These are phyloP conservation scores for Marasmius tenuissimus DNA, from an alignment of 1,284 basidiomycete species.

Conservation along the genomic window DNA sequence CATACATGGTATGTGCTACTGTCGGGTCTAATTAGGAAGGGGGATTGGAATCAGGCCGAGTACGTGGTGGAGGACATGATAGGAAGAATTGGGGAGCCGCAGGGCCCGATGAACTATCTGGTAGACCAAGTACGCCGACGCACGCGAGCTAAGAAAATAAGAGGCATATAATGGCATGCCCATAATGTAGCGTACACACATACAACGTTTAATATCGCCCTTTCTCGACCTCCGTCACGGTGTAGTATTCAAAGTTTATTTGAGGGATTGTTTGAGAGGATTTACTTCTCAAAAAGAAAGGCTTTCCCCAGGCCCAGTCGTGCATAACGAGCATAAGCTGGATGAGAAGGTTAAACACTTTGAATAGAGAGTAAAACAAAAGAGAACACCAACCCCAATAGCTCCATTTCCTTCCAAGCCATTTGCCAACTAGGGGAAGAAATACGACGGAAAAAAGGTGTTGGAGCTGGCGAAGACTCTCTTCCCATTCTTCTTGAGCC, in stretches of 20 bases:
- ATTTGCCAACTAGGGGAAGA: slow-evolving; percentile 86
- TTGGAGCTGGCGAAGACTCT: slow-evolving; percentile 82
- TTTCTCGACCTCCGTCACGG: not conserved
- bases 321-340: slow-evolving; percentile 75
- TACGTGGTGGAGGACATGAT: slow-evolving; percentile 63
- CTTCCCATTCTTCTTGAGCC: slow-evolving; percentile 90
- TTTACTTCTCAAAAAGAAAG: slow-evolving; percentile 57
- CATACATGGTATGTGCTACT: slow-evolving; percentile 80
- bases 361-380: slow-evolving; percentile 6
- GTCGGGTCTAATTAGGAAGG: slow-evolving; percentile 52
- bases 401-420: slow-evolving; percentile 83
- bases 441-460: slow-evolving; percentile 79
- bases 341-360: slow-evolving; percentile 15
- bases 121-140: slow-evolving; percentile 35
- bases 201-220: not conserved
- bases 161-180: slow-evolving; percentile 12
- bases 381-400: slow-evolving; percentile 69
- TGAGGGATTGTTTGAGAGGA: not conserved
- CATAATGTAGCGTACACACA: not conserved
- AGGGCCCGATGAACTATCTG: slow-evolving; percentile 31
- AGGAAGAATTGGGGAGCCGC: slow-evolving; percentile 33
- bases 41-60: slow-evolving; percentile 58
- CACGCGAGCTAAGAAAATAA: slow-evolving; percentile 18
- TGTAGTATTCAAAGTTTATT: not conserved
- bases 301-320: slow-evolving; percentile 64